Evolutionary conservation across 1,139 yeast species (phyloP).

Genomic region (Kodamaea ohmeri): DNA sequence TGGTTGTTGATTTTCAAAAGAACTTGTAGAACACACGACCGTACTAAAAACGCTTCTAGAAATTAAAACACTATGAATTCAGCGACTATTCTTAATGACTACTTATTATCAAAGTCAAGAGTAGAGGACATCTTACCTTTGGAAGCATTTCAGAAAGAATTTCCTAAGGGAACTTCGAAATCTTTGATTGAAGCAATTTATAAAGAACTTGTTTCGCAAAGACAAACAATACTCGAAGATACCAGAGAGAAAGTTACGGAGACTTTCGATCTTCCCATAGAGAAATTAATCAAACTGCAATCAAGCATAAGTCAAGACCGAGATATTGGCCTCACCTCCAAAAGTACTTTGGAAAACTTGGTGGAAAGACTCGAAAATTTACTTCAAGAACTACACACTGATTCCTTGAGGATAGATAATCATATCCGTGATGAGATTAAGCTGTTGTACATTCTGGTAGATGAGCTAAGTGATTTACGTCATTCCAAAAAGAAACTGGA

Average conservation of each 20-base stretch:
- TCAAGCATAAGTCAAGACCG: background rate
- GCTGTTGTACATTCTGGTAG: constrained; percentile 19
- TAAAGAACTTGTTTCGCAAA: constrained; percentile 21
- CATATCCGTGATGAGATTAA: constrained; percentile 17
- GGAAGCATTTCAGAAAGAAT: constrained; percentile 14
- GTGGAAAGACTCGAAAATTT: constrained; percentile 16
- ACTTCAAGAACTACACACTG: constrained; percentile 12
- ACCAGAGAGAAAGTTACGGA: constrained; percentile 19
- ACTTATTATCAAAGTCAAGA: constrained; percentile 14
- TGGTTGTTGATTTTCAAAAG: constrained; percentile 3
- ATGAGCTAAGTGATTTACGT: constrained; percentile 20
- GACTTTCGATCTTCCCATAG: constrained; percentile 26
- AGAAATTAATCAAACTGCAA: constrained; percentile 3
- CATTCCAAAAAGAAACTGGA: constrained; percentile 19
- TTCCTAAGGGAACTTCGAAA: constrained; percentile 18
- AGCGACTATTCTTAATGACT: constrained; percentile 13
- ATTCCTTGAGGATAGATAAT: constrained; percentile 15
- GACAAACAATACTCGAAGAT: constrained; percentile 13
- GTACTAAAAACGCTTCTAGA: background rate
- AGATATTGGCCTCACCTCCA: background rate
- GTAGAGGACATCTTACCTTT: constrained; percentile 13
- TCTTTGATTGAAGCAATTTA: constrained; percentile 18
- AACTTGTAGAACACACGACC: constrained; percentile 6
- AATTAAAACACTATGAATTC: constrained; percentile 15
- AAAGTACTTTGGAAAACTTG: constrained; percentile 16